Percentiles rank a stretch among this genome's conserved stretches.
phyloP scores from a whole-genome alignment of 805 yeast genomes.

The Yamadazyma endophytica region DNA sequence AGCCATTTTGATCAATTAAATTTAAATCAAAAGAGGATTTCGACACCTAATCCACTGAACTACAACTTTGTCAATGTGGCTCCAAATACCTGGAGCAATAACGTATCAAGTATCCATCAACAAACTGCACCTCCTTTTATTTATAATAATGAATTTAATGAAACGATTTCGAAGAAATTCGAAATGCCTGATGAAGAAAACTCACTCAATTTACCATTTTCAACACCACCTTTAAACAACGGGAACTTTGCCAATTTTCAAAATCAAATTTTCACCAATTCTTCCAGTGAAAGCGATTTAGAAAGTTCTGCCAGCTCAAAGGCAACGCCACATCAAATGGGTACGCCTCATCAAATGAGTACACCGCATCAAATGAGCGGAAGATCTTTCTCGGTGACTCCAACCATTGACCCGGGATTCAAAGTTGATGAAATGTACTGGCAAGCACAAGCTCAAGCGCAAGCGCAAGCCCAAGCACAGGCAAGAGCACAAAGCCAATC shows the following conservation, averaged over 20 bases:
- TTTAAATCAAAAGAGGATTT: too few species aligned
- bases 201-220: slow-evolving; percentile 18
- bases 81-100: slow-evolving; percentile 29
- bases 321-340: slow-evolving; percentile 4
- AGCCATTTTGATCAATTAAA: slow-evolving; percentile 6
- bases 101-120: slow-evolving; percentile 19
- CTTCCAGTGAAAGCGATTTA: slow-evolving; percentile 12
- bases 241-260: slow-evolving; percentile 8
- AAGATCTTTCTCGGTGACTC: slow-evolving; percentile 2
- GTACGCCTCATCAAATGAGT: too few species aligned
- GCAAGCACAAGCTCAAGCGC: too few species aligned
- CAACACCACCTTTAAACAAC: slow-evolving; percentile 17
- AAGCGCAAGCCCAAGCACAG: too few species aligned
- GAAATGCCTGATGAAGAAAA: slow-evolving; percentile 14
- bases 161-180: slow-evolving; percentile 12
- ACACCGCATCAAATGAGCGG: too few species aligned
- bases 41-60: slow-evolving; percentile 17
- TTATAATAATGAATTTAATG: slow-evolving; percentile 7
- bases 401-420: neutral
- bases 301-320: slow-evolving; percentile 8
- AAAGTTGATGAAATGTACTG: too few species aligned
- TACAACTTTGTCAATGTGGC: slow-evolving; percentile 2
- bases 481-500: too few species aligned
- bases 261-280: slow-evolving; percentile 1
- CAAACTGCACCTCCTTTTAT: slow-evolving; percentile 34